Conservation (phyloP, 106 monocot species). For the Dendrobium officinale region DNA sequence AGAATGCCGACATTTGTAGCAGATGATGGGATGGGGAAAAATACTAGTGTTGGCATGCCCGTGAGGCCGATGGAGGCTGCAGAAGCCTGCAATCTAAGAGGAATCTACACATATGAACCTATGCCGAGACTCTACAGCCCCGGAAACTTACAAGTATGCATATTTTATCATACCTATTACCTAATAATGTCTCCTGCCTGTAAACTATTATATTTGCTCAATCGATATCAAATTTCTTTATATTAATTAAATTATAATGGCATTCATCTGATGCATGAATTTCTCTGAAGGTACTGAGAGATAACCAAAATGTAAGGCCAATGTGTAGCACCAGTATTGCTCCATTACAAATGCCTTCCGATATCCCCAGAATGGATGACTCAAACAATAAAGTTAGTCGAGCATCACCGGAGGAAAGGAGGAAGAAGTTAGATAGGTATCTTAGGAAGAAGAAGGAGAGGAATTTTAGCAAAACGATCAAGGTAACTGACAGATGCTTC, state of each 20-base stretch:
- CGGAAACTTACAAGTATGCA: slow-evolving; percentile 49
- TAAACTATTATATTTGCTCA: not conserved
- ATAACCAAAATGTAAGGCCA: not conserved
- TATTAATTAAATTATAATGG: no score
- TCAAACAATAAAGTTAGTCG: slow-evolving; percentile 46
- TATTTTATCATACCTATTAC: no score
- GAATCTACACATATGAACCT: slow-evolving; percentile 9
- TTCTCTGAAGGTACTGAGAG: slow-evolving; percentile 23
- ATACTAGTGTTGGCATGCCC: not conserved
- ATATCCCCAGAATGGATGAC: slow-evolving; percentile 34
- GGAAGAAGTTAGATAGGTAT: slow-evolving; percentile 68
- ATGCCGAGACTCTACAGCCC: slow-evolving; percentile 30
- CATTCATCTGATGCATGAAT: not conserved
- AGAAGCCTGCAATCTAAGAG: not conserved
- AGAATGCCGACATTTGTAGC: not conserved
- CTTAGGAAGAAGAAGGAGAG: slow-evolving; percentile 67
- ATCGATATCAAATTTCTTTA: no score
- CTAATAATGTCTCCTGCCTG: no score
- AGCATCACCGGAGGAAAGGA: slow-evolving; percentile 60
- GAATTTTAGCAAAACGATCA: slow-evolving; percentile 91
- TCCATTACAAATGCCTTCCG: slow-evolving; percentile 11
- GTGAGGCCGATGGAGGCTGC: not conserved
- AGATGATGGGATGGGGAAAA: not conserved
- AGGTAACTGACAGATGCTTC: slow-evolving; percentile 30
- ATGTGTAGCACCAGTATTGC: slow-evolving; percentile 10